Evolutionary conservation across 1,284 basidiomycete genomes (phyloP).

Genomic region (Serendipita sp.): DNA sequence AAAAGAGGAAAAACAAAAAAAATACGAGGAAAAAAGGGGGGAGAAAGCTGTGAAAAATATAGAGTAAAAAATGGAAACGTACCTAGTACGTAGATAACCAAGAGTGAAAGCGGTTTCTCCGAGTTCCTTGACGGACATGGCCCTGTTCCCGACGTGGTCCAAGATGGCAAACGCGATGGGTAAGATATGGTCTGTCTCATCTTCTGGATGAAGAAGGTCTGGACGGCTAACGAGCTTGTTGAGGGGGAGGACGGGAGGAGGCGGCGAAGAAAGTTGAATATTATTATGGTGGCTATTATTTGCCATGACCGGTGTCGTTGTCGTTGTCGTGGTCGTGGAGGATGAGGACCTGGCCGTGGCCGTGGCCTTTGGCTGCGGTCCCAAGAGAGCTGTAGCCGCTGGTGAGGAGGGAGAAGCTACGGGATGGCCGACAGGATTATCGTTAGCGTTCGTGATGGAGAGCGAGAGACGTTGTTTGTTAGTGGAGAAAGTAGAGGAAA

Average conservation of each 20-base stretch:
- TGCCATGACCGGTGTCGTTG: conserved; percentile 4
- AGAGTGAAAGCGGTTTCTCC: conserved; percentile 48
- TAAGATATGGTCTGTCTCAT: conserved; percentile 8
- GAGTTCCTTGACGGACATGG: conserved; percentile 71
- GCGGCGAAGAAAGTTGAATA: conserved; percentile 50
- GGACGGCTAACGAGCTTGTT: conserved; percentile 46
- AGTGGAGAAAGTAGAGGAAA: too few species aligned
- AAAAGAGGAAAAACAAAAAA: conserved; percentile 1
- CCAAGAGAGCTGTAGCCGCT: not conserved
- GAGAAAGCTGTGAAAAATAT: not conserved
- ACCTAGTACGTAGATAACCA: conserved; percentile 59
- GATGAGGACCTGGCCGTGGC: conserved; percentile 4
- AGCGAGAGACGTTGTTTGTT: too few species aligned
- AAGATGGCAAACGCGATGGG: conserved; percentile 9
- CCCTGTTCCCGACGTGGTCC: conserved; percentile 46
- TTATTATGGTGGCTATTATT: conserved; percentile 28
- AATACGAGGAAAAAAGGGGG: conserved; percentile 9
- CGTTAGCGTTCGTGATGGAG: too few species aligned
- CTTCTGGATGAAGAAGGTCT: conserved; percentile 8
- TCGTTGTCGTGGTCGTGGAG: conserved; percentile 7
- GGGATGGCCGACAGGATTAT: not conserved
- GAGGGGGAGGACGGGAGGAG: conserved; percentile 48
- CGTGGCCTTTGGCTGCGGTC: conserved; percentile 10
- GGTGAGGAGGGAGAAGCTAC: not conserved
- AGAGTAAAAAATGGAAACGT: conserved; percentile 19